Conservation (phyloP, 2,329 filamentous ascomycete species). For the Chlorencoelia australis region DNA sequence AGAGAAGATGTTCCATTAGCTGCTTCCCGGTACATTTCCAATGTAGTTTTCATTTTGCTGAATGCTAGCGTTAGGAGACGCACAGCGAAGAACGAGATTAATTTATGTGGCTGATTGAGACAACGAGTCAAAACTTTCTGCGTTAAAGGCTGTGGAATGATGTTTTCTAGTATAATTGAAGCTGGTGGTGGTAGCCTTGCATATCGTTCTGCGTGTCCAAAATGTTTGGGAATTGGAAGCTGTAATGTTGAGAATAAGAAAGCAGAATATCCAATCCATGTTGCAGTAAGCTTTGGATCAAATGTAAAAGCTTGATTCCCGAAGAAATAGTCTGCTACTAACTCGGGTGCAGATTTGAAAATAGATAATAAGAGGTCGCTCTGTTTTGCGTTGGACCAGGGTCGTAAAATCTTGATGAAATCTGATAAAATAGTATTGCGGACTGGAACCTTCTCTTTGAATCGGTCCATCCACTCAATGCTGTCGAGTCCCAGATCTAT, state of each 20-base stretch:
- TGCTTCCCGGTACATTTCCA: slow-evolving; percentile 32
- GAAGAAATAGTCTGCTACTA: slow-evolving; percentile 79
- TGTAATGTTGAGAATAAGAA: slow-evolving; percentile 77
- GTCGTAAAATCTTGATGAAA: slow-evolving; percentile 68
- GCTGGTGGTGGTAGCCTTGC: slow-evolving; percentile 65
- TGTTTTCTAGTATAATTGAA: slow-evolving; percentile 70
- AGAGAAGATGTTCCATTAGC: slow-evolving; percentile 31
- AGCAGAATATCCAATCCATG: slow-evolving; percentile 89
- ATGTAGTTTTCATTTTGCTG: slow-evolving; percentile 55
- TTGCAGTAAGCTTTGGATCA: slow-evolving; percentile 83
- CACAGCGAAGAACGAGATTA: slow-evolving; percentile 77
- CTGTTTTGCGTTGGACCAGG: slow-evolving; percentile 73
- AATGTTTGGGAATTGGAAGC: slow-evolving; percentile 60
- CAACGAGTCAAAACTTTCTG: slow-evolving; percentile 73
- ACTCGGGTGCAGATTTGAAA: slow-evolving; percentile 72
- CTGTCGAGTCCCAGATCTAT: slow-evolving; percentile 60
- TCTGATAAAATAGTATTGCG: slow-evolving; percentile 72
- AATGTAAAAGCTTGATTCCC: slow-evolving; percentile 73
- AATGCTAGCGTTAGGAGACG: slow-evolving; percentile 71
- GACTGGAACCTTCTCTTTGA: slow-evolving; percentile 56
- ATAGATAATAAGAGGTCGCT: slow-evolving; percentile 72
- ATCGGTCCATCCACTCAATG: slow-evolving; percentile 60
- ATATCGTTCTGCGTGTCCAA: slow-evolving; percentile 56
- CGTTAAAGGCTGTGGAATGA: slow-evolving; percentile 73
- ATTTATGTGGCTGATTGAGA: slow-evolving; percentile 65